phyloP scores from a whole-genome alignment of 1,139 yeast species.

The Candida anutae region DNA sequence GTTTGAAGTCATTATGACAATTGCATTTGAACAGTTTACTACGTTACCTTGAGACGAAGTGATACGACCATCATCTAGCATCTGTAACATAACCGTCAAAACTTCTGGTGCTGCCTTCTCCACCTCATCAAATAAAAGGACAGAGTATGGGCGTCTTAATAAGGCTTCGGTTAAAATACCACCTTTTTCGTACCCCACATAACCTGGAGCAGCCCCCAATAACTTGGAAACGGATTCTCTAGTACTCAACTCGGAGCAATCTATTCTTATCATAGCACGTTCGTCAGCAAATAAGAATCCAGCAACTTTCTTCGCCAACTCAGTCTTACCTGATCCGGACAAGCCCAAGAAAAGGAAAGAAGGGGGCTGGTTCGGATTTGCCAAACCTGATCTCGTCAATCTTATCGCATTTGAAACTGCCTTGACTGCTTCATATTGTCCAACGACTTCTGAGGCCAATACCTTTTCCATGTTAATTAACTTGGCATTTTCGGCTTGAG shows the following conservation, averaged over 20 bases:
- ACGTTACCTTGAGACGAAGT: constrained; percentile 92
- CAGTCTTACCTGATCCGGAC: constrained; percentile 98
- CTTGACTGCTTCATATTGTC: constrained; percentile 92
- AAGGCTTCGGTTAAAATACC: constrained; percentile 92
- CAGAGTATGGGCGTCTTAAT: constrained; percentile 89
- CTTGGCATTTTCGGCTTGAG: constrained; percentile 91
- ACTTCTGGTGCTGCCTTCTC: constrained; percentile 99
- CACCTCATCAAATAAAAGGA: constrained; percentile 89
- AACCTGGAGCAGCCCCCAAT: constrained; percentile 97
- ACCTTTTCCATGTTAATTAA: constrained; percentile 91
- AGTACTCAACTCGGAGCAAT: constrained; percentile 93
- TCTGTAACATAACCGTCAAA: constrained; percentile 79
- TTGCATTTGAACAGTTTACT: constrained; percentile 85
- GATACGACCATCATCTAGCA: constrained; percentile 93
- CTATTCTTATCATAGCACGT: constrained; percentile 93
- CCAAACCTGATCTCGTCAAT: constrained; percentile 88
- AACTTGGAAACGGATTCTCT: constrained; percentile 93
- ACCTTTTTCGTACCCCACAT: constrained; percentile 96
- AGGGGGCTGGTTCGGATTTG: constrained; percentile 95
- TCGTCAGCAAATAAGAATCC: constrained; percentile 94
- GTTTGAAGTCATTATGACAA: constrained; percentile 94
- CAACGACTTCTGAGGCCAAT: constrained; percentile 78
- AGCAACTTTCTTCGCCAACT: constrained; percentile 91
- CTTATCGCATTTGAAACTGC: constrained; percentile 95
- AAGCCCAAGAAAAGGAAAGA: constrained; percentile 91